phyloP scores from a whole-genome alignment of 371 early-diverging fungal species.

The Batkoa obscura region DNA sequence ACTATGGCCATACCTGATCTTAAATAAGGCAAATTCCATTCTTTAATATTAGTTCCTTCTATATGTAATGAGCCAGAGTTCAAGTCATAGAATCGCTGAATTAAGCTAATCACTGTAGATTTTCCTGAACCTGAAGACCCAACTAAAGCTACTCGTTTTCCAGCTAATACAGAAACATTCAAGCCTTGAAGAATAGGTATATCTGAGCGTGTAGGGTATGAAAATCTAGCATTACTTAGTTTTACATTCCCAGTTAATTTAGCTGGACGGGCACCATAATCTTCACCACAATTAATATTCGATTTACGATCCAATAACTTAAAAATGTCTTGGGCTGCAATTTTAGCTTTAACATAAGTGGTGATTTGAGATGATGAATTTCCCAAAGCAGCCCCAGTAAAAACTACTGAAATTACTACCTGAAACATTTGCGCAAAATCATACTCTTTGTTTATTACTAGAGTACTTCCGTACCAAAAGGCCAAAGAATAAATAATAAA shows the following conservation, averaged over 20 bases:
- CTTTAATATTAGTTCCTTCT: constrained; percentile 45
- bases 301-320: constrained; percentile 35
- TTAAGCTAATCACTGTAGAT: constrained; percentile 41
- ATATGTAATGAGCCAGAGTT: constrained; percentile 31
- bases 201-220: constrained; percentile 49
- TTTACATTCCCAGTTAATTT: constrained; percentile 28
- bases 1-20: constrained; percentile 63
- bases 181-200: constrained; percentile 34
- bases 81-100: constrained; percentile 53
- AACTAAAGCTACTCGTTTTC: constrained; percentile 26
- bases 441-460: constrained; percentile 14
- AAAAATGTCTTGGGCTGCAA: constrained; percentile 57
- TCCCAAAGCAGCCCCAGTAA: constrained; percentile 20
- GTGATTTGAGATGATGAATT: constrained; percentile 26
- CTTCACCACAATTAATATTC: constrained; percentile 19
- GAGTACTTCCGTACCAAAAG: constrained; percentile 56
- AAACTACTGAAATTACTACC: constrained; percentile 39
- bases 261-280: constrained; percentile 18
- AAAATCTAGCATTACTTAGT: constrained; percentile 45
- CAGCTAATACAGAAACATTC: constrained; percentile 36
- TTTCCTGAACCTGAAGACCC: constrained; percentile 38
- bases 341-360: constrained; percentile 29
- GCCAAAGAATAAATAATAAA: constrained; percentile 48
- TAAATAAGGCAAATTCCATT: constrained; percentile 34
- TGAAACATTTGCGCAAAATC: constrained; percentile 21